Evolutionary conservation across 768 basidiomycete species (phyloP), one percentile per base, ranked within the genome.

Genomic region (Tylopilus subfusipes): DNA sequence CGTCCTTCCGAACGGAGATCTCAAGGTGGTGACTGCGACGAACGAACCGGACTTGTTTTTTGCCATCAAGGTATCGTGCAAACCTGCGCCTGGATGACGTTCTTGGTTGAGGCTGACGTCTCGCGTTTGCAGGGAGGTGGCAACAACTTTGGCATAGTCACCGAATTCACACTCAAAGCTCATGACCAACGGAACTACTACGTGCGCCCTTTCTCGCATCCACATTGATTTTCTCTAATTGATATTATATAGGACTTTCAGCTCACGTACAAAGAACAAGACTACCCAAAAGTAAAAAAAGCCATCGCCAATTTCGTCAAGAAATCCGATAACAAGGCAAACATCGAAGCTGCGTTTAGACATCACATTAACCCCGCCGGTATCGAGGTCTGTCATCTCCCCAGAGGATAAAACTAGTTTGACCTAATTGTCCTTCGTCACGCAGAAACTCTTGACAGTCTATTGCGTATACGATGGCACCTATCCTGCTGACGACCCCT

Each of bases 91-190:
- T 13, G 31, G 4, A 2, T 22, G 12, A 18, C 18, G 29, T 10
- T n/a, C 1, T 29, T 40, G 25, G 21, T 13, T n/a, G n/a, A n/a
- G n/a, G n/a, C n/a, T n/a, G n/a, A n/a, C n/a, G 29, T 29, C 24
- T 34, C 24, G 18, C 22, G 3, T 30, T 14, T 6, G n/a, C n/a
- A 65, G 65, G 64, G 65, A 18, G 65, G 64, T 24, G 46, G 62
- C 19, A 67, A 68, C 47, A 68, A 68, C 31, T 69, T 60, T 34
- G 67, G 67, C 25, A 62, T 68, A 42, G 59, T 68, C 8, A 60
- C 66, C 33, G 48, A 58, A 19, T 66, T 68, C 43, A 65, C 57
- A 3, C 48, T 68, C 44, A 58, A 50, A 25, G 61, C 64, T 6
- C 57, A 63, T 44, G 29, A 27, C 6, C 49, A 68, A 43, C 51